A percentile compares a stretch with the other conserved stretches of the same genome.
These are phyloP conservation scores for Scheffersomyces stambukii DNA, from an alignment of 1,139 yeast genomes.

Conservation along the genomic window DNA sequence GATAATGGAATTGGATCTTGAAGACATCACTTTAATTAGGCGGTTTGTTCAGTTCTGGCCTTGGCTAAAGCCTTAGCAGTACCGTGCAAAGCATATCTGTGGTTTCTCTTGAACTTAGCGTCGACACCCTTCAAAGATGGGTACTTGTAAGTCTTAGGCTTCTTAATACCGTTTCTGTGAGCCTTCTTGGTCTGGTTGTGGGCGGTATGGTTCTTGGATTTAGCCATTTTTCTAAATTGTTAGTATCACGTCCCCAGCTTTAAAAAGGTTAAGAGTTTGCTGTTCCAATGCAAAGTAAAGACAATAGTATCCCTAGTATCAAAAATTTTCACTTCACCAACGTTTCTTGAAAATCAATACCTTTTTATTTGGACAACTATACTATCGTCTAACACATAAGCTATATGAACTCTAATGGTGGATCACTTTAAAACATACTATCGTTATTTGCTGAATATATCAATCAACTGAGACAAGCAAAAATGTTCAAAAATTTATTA, in stretches of 20 bases:
- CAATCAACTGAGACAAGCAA: too few species aligned
- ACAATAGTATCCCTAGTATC: too few species aligned
- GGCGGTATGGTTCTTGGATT: constrained; percentile 99
- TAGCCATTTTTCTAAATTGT: constrained; percentile 64
- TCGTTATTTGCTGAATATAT: too few species aligned
- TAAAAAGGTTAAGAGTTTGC: background rate
- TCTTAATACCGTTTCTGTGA: constrained; percentile 99
- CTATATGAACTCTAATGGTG: too few species aligned
- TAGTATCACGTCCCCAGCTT: constrained; percentile 18
- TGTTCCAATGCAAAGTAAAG: too few species aligned
- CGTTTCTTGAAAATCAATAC: too few species aligned
- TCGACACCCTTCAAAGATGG: constrained; percentile 98
- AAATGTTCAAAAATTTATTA: too few species aligned
- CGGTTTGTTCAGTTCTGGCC: constrained; percentile 49
- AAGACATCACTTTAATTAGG: constrained; percentile 20
- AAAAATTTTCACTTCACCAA: too few species aligned
- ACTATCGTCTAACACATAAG: too few species aligned
- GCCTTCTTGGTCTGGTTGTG: constrained; percentile 99
- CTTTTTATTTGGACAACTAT: too few species aligned
- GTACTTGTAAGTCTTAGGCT: constrained; percentile 97
- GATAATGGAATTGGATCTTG: constrained; percentile 1
- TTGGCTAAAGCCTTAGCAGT: constrained; percentile 91
- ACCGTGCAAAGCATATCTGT: constrained; percentile 98
- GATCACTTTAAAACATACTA: too few species aligned
- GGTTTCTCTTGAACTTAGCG: constrained; percentile 99